These are phyloP conservation scores for Vigna trinervia DNA, from an alignment of 306 rosid species.

Conservation along the genomic window DNA sequence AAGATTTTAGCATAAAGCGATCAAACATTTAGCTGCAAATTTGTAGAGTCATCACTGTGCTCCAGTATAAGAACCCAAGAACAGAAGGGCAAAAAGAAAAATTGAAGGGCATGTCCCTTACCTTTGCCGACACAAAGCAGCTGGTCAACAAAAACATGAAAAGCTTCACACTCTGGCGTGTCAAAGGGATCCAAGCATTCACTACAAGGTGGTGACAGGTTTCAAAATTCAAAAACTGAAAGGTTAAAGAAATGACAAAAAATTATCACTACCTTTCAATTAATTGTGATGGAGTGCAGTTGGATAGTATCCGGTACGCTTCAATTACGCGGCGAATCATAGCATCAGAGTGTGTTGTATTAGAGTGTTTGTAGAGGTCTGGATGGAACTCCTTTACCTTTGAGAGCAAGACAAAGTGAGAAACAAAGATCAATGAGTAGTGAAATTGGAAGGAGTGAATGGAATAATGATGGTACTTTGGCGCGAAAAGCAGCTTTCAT, in stretches of 20 bases:
- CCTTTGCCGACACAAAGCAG: conserved; percentile 85
- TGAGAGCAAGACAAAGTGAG: background rate
- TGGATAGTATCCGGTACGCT: conserved; percentile 89
- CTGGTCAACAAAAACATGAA: conserved; percentile 84
- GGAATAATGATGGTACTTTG: conserved; percentile 52
- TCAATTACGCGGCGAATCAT: conserved; percentile 89
- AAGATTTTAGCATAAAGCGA: background rate
- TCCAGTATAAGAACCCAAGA: background rate
- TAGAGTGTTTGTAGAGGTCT: conserved; percentile 62
- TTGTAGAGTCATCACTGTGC: background rate
- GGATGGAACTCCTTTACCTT: conserved; percentile 97
- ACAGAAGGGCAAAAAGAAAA: background rate
- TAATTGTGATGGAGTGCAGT: conserved; percentile 65
- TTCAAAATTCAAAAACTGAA: conserved; percentile 15
- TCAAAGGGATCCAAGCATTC: conserved; percentile 96
- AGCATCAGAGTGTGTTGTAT: conserved; percentile 51
- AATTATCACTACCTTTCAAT: conserved; percentile 61
- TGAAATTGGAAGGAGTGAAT: background rate
- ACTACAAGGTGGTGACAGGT: conserved; percentile 43
- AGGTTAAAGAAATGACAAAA: background rate
- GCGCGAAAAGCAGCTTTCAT: conserved; percentile 90
- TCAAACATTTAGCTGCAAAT: no score
- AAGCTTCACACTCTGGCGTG: conserved; percentile 89
- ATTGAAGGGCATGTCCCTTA: conserved; percentile 21
- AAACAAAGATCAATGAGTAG: background rate